These are phyloP conservation scores for Incumbomyces delicatus DNA, from an alignment of 2,329 filamentous ascomycete genomes.

Conservation along the genomic window DNA sequence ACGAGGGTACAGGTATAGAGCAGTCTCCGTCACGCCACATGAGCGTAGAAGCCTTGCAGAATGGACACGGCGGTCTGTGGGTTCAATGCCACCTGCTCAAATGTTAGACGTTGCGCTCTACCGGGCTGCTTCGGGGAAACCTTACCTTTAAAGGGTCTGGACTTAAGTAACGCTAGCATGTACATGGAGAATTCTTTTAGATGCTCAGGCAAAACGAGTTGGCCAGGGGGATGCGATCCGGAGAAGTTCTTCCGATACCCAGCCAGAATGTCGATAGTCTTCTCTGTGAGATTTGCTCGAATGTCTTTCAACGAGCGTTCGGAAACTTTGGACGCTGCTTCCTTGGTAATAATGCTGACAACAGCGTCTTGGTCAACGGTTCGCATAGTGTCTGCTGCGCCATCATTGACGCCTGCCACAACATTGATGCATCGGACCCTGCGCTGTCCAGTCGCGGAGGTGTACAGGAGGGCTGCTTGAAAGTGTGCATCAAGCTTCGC, in stretches of 20 bases:
- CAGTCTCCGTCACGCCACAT: constrained; percentile 77
- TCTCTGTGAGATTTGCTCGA: constrained; percentile 72
- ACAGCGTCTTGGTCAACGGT: constrained; percentile 95
- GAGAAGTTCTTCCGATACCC: constrained; percentile 90
- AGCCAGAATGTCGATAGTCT: constrained; percentile 83
- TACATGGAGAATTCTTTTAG: constrained; percentile 97
- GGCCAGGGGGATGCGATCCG: constrained; percentile 74
- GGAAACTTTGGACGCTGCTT: constrained; percentile 74
- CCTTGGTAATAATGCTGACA: constrained; percentile 78
- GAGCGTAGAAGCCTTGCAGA: constrained; percentile 83
- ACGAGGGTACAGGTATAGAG: constrained; percentile 86
- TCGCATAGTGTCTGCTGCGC: constrained; percentile 73
- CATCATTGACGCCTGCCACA: constrained; percentile 84
- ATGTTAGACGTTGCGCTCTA: neutral
- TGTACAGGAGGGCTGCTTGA: constrained; percentile 90
- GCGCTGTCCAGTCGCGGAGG: constrained; percentile 77
- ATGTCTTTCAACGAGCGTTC: constrained; percentile 75
- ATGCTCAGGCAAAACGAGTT: constrained; percentile 89
- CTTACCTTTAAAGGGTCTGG: constrained; percentile 71
- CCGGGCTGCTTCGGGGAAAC: neutral
- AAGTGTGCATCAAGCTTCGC: constrained; percentile 94
- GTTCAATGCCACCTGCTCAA: constrained; percentile 63
- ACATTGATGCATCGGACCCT: constrained; percentile 88
- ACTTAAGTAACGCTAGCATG: constrained; percentile 81
- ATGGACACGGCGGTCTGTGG: constrained; percentile 79